Conservation (phyloP, 2,329 filamentous ascomycete species). For the Coniochaeta sp. region DNA sequence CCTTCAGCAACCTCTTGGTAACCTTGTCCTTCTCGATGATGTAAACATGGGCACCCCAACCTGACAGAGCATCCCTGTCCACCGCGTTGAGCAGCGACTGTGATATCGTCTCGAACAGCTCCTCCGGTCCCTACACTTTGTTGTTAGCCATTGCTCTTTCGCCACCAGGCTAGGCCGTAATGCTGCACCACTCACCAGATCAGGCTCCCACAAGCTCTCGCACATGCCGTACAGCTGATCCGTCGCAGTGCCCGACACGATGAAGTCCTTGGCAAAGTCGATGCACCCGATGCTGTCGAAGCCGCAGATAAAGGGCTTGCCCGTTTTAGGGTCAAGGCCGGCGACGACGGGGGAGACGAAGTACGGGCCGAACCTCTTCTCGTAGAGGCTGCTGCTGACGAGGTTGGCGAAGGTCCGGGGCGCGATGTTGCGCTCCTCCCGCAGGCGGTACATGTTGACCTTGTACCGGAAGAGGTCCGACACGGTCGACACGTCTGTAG, state of each 20-base stretch:
- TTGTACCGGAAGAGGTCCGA: constrained; percentile 98
- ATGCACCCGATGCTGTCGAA: constrained; percentile 99
- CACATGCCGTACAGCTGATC: constrained; percentile 99
- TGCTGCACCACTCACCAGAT: constrained; percentile 85
- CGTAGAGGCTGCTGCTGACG: constrained; percentile 84
- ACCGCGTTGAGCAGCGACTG: constrained; percentile 93
- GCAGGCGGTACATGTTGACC: constrained; percentile 98
- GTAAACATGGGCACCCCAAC: constrained; percentile 98
- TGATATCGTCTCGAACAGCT: constrained; percentile 97
- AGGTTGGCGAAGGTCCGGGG: constrained; percentile 95
- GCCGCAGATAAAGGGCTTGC: constrained; percentile 95
- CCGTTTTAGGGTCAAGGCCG: constrained; percentile 88
- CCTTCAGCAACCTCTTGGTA: constrained; percentile 96
- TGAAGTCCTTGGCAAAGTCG: constrained; percentile 99
- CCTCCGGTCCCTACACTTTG: constrained; percentile 71
- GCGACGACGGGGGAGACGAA: constrained; percentile 94
- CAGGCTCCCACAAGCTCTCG: constrained; percentile 94
- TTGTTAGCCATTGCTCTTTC: not conserved
- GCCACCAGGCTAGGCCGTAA: too few species aligned
- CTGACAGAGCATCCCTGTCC: constrained; percentile 91
- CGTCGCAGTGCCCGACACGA: constrained; percentile 90
- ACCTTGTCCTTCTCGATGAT: constrained; percentile 99
- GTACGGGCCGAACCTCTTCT: constrained; percentile 92
- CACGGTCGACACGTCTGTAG: constrained; percentile 91
- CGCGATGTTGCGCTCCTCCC: constrained; percentile 94